phyloP scores from a whole-genome alignment of 345 rosid species.

The Carallia pectinifolia region DNA sequence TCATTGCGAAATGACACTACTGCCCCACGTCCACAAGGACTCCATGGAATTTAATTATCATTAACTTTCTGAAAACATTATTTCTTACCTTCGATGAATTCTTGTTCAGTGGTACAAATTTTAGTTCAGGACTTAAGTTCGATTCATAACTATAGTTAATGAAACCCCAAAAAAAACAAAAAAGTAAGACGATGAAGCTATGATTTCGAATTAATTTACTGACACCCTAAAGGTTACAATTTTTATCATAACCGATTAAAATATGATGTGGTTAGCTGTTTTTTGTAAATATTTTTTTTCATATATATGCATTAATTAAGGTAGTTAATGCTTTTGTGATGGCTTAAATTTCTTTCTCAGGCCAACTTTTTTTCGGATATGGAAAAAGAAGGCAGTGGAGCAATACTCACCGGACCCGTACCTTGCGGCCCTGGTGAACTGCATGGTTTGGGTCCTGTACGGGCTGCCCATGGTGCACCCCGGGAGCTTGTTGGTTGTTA shows the following conservation, averaged over 20 bases:
- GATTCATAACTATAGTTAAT: too few relatives aligned
- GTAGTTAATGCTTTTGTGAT: background rate
- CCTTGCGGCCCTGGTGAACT: slow-evolving; percentile 71
- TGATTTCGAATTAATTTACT: too few relatives aligned
- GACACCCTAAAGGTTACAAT: too few relatives aligned
- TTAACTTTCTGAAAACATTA: too few relatives aligned
- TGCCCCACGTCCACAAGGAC: background rate
- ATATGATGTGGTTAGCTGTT: background rate
- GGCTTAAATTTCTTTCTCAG: slow-evolving; percentile 31
- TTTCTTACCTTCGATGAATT: too few relatives aligned
- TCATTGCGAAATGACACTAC: background rate
- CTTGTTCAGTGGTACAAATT: too few relatives aligned
- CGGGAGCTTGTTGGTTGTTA: slow-evolving; percentile 56
- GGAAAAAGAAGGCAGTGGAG: slow-evolving; percentile 72
- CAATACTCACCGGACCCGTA: slow-evolving; percentile 76
- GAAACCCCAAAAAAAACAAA: too few relatives aligned
- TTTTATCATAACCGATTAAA: too few relatives aligned
- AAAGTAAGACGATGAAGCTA: too few relatives aligned
- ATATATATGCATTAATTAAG: background rate
- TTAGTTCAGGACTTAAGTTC: too few relatives aligned
- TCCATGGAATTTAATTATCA: too few relatives aligned
- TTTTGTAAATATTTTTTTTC: background rate
- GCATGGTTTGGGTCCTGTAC: slow-evolving; percentile 76
- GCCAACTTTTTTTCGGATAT: slow-evolving; percentile 71
- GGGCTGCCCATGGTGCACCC: slow-evolving; percentile 86